Evolutionary conservation across 78 protist species (phyloP).

Genomic region (Dictyostelium discoideum): DNA sequence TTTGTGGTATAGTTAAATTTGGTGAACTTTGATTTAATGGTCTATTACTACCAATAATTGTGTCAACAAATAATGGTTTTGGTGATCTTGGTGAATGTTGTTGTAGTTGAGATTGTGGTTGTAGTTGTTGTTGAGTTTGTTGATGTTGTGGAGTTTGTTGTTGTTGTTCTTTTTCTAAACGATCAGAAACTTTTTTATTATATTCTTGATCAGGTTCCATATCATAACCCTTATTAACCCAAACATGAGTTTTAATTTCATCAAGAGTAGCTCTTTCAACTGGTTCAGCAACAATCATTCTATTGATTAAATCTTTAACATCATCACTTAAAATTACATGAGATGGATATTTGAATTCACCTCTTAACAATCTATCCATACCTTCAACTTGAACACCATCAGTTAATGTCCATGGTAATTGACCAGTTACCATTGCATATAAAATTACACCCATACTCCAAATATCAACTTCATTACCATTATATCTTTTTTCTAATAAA

Average conservation of each 20-base stretch:
- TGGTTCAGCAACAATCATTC: slow-evolving; percentile 77
- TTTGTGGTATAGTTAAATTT: slow-evolving; percentile 24
- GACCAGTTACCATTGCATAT: slow-evolving; percentile 85
- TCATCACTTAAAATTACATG: slow-evolving; percentile 58
- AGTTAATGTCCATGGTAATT: slow-evolving; percentile 78
- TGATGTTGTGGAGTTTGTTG: neutral
- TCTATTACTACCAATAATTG: neutral
- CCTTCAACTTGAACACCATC: slow-evolving; percentile 84
- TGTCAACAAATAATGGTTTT: neutral
- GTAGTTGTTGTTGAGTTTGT: neutral
- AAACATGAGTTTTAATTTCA: slow-evolving; percentile 60
- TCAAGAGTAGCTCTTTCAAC: slow-evolving; percentile 33
- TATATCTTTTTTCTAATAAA: slow-evolving; percentile 77
- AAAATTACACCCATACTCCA: slow-evolving; percentile 73
- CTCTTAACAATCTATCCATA: slow-evolving; percentile 58
- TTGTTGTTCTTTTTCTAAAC: slow-evolving; percentile 1
- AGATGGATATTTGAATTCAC: slow-evolving; percentile 67
- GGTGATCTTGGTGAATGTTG: neutral
- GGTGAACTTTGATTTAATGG: slow-evolving; percentile 43
- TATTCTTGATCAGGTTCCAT: slow-evolving; percentile 74
- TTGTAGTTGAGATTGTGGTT: neutral
- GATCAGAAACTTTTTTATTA: slow-evolving; percentile 18
- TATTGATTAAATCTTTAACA: slow-evolving; percentile 61
- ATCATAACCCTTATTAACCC: slow-evolving; percentile 78
- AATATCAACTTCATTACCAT: slow-evolving; percentile 82